A percentile compares a stretch with the other conserved stretches of the same genome.
Evolutionary conservation across 2,329 filamentous ascomycete genomes (phyloP).

Genomic region (Fusarium globosum): DNA sequence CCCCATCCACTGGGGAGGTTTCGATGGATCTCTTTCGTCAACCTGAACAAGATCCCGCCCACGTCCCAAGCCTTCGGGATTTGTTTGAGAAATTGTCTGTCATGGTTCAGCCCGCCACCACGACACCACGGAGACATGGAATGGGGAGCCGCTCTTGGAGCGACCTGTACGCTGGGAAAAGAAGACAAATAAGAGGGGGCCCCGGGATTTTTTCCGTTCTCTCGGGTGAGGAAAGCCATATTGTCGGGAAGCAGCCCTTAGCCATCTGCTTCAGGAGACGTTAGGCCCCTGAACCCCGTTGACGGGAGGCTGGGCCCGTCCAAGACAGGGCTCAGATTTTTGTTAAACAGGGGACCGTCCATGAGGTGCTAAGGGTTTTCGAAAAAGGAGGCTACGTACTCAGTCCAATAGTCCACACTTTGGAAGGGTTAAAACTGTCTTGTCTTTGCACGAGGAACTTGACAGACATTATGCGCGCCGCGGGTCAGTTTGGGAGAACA

Average conservation of each 20-base stretch:
- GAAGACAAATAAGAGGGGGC: conserved; percentile 4
- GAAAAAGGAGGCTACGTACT: conserved; percentile 2
- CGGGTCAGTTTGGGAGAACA: conserved; percentile 30
- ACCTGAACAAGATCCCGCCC: conserved; percentile 43
- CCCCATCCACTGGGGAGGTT: conserved; percentile 39
- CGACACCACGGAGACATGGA: conserved; percentile 25
- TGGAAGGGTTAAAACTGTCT: neutral
- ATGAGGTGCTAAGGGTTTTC: neutral
- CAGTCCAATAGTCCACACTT: neutral
- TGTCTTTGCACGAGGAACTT: conserved; percentile 19
- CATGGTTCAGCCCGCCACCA: conserved; percentile 34
- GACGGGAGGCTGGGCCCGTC: conserved; percentile 31
- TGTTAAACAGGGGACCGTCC: conserved; percentile 15
- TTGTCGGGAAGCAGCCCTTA: conserved; percentile 29
- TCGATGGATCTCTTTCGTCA: conserved; percentile 39
- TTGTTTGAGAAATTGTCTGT: conserved; percentile 27
- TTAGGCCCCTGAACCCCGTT: conserved; percentile 30
- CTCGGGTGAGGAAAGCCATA: conserved; percentile 32
- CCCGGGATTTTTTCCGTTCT: conserved; percentile 20
- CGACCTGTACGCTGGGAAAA: conserved; percentile 10
- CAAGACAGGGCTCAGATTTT: conserved; percentile 32
- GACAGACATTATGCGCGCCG: conserved; percentile 29
- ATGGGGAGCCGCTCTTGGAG: conserved; percentile 2
- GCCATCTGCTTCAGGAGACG: conserved; percentile 7
- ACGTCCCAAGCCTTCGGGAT: conserved; percentile 47